phyloP scores from a whole-genome alignment of 345 rosid genomes.

The rapeseed (Brassica napus) region Da-Ae NC_063436.1:15795001-15795500 shows the following conservation, averaged over 20 bases:
- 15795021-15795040: constrained; percentile 45
- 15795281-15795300: constrained; percentile 19
- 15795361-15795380: constrained; percentile 40
- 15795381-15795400: constrained; percentile 50
- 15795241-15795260: constrained; percentile 33
- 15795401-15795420: constrained; percentile 48
- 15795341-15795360: constrained; percentile 51
- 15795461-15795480: constrained; percentile 46
- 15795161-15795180: constrained; percentile 29
- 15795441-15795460: constrained; percentile 11
- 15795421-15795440: constrained; percentile 32
- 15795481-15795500: constrained; percentile 45
- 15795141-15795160: constrained; percentile 34
- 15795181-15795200: constrained; percentile 29
- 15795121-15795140: constrained; percentile 8
- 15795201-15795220: constrained; percentile 24
- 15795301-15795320: constrained; percentile 19
- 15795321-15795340: constrained; percentile 47
- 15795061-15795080: constrained; percentile 40
- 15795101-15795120: constrained; percentile 33
- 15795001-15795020: constrained; percentile 45
- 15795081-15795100: constrained; percentile 42
- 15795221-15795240: constrained; percentile 30
- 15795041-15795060: constrained; percentile 50
- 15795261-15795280: constrained; percentile 30